These are phyloP conservation scores for Debaryomyces nepalensis DNA, from an alignment of 1,139 yeast genomes.

Conservation along the genomic window DNA sequence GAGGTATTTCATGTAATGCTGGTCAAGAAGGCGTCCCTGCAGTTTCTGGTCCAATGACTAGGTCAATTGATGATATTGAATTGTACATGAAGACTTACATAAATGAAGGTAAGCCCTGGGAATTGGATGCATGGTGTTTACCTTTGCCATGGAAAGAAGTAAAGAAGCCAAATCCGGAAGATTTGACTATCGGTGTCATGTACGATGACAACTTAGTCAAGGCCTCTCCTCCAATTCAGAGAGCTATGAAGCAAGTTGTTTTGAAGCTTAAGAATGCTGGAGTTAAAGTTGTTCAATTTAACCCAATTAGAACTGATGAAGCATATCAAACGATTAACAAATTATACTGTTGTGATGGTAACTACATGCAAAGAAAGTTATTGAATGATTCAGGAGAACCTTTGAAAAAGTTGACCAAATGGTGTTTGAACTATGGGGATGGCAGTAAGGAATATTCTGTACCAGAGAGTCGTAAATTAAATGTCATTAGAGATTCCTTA, in stretches of 20 bases:
- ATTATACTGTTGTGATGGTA: conserved; percentile 65
- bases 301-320: conserved; percentile 54
- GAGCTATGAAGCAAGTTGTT: conserved; percentile 35
- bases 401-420: conserved; percentile 58
- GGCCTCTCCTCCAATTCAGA: conserved; percentile 60
- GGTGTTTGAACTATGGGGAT: conserved; percentile 61
- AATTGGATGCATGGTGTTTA: conserved; percentile 56
- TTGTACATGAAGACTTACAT: conserved; percentile 61
- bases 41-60: conserved; percentile 66
- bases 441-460: conserved; percentile 52
- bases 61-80: conserved; percentile 65
- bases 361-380: conserved; percentile 53
- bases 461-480: conserved; percentile 54
- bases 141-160: conserved; percentile 69
- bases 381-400: conserved; percentile 71
- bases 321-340: conserved; percentile 56
- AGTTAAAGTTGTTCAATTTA: conserved; percentile 44
- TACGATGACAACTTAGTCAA: conserved; percentile 45
- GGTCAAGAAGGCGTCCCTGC: conserved; percentile 65
- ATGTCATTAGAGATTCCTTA: conserved; percentile 54
- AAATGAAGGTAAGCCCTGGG: conserved; percentile 73
- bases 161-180: conserved; percentile 44
- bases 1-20: conserved; percentile 57
- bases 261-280: conserved; percentile 37
- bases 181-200: conserved; percentile 42